Base-by-base conservation (phyloP, 352 stramenopile genomes). In the Plasmopara viticola region DNA sequence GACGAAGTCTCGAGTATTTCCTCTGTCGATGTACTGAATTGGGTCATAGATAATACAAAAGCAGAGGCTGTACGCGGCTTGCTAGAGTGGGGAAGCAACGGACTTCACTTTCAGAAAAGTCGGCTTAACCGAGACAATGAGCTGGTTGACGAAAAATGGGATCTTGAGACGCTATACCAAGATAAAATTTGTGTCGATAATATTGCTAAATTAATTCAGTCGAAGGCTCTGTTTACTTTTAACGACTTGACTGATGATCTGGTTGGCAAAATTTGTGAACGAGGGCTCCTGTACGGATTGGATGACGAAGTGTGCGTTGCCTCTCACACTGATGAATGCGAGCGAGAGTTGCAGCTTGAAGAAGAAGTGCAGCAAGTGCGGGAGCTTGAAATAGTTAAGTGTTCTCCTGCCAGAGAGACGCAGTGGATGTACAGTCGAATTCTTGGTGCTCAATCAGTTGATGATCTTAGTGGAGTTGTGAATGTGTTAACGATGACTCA, bases 11-110 rank as follows among this genome's bases (percentile, higher is more conserved):
- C 53, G 13, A 2, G 31, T 9, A 20, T 87, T 3, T 48, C n/a
- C 51, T 44, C 58, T 9, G 37, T 68, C 29, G 56, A 90, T 34
- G 71, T 95, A n/a, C 40, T 97, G 20, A 70, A 84, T 33, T 97
- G 88, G 85, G 68, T 91, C 15, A 81, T 96, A 73, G 62, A 81
- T 18, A 97, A 95, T 58, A 95, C 89, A 0, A 73, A 83, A 45
- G 48, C 62, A 5, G 71, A 87, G 42, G 84, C 76, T 41, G 63
- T 73, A 9, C 44, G 62, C 10, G 87, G 86, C 0, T 31, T 95
- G 17, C 45, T 84, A 0, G 84, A 90, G 55, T 97, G 88, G 86
- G 74, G 81, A 13, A 51, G 70, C 17, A 92, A 87, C 54, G 84
- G 82, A 0, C 58, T 94, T 38, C 74, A 92, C 43, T 95, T 73